phyloP scores from a whole-genome alignment of 352 stramenopile species.

The Pythium periplocum region DNA sequence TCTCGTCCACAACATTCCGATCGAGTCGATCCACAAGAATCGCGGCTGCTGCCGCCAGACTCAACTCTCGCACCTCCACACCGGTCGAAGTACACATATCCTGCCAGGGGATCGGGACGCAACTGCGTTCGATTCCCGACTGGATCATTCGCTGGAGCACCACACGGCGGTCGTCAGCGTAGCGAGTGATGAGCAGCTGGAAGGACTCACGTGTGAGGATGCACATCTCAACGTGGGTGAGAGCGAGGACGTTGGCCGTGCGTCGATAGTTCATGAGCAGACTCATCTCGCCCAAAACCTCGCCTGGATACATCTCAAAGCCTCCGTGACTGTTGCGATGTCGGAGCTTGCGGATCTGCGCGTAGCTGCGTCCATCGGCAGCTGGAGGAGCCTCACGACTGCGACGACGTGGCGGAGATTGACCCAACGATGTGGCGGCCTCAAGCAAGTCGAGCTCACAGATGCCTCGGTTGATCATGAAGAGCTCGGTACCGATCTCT shows the following conservation, averaged over 20 bases:
- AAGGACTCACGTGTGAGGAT: constrained; percentile 26
- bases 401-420: too few species aligned
- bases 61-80: too few species aligned
- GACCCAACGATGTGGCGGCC: too few species aligned
- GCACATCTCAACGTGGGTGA: constrained; percentile 36
- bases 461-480: constrained; percentile 60
- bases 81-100: too few species aligned
- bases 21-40: too few species aligned
- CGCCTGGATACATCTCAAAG: constrained; percentile 11
- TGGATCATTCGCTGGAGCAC: constrained; percentile 15
- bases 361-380: too few species aligned
- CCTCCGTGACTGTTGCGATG: too few species aligned
- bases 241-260: constrained; percentile 22
- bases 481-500: constrained; percentile 57
- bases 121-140: not conserved
- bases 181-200: constrained; percentile 21
- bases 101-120: too few species aligned
- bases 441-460: constrained; percentile 21
- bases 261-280: constrained; percentile 42
- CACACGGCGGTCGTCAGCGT: constrained; percentile 23
- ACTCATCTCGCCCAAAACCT: constrained; percentile 40
- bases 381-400: too few species aligned
- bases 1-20: too few species aligned
- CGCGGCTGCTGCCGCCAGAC: too few species aligned
- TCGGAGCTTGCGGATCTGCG: too few species aligned